Conservation (phyloP, 2,329 filamentous ascomycete genomes). For the Cercospora berteroae region DNA sequence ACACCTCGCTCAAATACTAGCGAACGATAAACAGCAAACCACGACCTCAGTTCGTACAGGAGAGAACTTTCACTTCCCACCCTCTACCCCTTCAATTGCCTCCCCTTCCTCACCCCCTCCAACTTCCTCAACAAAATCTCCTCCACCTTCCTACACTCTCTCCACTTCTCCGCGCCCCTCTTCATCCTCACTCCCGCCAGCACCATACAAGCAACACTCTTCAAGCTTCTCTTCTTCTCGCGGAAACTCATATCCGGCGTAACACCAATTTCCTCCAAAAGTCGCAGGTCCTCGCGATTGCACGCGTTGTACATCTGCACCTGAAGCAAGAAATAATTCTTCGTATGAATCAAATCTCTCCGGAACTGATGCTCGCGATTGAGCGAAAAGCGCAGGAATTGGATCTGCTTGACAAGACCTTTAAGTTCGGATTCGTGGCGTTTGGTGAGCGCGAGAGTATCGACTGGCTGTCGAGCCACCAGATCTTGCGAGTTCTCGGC, state of each 20-base stretch:
- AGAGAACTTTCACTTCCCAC: not conserved
- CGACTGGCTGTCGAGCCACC: not conserved
- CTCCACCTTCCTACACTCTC: slow-evolving; percentile 50
- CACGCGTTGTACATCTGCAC: slow-evolving; percentile 84
- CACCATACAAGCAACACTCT: slow-evolving; percentile 50
- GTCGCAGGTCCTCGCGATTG: slow-evolving; percentile 85
- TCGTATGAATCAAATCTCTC: slow-evolving; percentile 78
- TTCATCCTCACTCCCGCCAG: slow-evolving; percentile 54
- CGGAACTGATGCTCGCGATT: slow-evolving; percentile 78
- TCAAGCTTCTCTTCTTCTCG: slow-evolving; percentile 48
- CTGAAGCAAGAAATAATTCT: slow-evolving; percentile 76
- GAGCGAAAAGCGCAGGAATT: slow-evolving; percentile 81
- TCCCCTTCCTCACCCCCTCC: slow-evolving; percentile 43
- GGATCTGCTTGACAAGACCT: slow-evolving; percentile 83
- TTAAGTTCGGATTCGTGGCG: slow-evolving; percentile 72
- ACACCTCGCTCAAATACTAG: slow-evolving; percentile 4
- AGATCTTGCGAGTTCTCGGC: slow-evolving; percentile 46
- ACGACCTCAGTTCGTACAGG: not conserved
- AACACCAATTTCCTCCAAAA: slow-evolving; percentile 80
- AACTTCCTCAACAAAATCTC: slow-evolving; percentile 47
- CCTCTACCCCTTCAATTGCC: slow-evolving; percentile 7
- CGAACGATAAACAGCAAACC: not conserved
- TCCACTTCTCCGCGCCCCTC: slow-evolving; percentile 51
- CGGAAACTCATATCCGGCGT: slow-evolving; percentile 52
- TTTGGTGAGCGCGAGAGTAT: slow-evolving; percentile 57